phyloP scores from a whole-genome alignment of 2,329 filamentous ascomycete species.

The Epichloe elymi region DNA sequence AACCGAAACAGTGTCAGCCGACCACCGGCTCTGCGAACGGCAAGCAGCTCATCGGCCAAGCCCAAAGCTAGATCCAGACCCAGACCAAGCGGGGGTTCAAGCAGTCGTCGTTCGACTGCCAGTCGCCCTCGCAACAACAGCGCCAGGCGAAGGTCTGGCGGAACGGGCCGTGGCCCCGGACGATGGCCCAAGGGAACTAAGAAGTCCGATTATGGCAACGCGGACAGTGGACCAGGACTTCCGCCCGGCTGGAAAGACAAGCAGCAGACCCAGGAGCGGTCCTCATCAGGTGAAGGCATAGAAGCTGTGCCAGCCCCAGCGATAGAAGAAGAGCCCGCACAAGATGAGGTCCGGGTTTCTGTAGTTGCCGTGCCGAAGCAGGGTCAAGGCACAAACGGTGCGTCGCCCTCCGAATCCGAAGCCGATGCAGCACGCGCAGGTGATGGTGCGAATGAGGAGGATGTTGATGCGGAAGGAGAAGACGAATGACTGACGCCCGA shows the following conservation, averaged over 20 bases:
- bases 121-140: conserved; percentile 28
- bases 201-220: conserved; percentile 55
- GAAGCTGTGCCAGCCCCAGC: conserved; percentile 5
- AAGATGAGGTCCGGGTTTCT: conserved; percentile 22
- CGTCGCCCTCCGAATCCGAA: conserved; percentile 1
- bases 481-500: neutral
- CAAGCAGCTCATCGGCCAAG: conserved; percentile 25
- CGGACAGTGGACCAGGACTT: conserved; percentile 49
- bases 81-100: conserved; percentile 23
- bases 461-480: neutral
- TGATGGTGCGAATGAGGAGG: neutral
- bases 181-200: conserved; percentile 57
- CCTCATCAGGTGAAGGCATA: conserved; percentile 8
- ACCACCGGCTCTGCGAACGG: conserved; percentile 22
- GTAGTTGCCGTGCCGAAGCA: conserved; percentile 12
- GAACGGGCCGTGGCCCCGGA: conserved; percentile 50
- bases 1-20: conserved; percentile 29
- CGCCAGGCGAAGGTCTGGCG: conserved; percentile 42
- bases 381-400: conserved; percentile 9
- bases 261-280: conserved; percentile 10
- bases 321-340: conserved; percentile 14
- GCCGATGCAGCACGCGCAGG: neutral
- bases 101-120: conserved; percentile 17
- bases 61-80: conserved; percentile 25
- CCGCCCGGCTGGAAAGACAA: conserved; percentile 41